phyloP scores from a whole-genome alignment of 2,329 filamentous ascomycete genomes.

The Aspergillus ibericus region DNA sequence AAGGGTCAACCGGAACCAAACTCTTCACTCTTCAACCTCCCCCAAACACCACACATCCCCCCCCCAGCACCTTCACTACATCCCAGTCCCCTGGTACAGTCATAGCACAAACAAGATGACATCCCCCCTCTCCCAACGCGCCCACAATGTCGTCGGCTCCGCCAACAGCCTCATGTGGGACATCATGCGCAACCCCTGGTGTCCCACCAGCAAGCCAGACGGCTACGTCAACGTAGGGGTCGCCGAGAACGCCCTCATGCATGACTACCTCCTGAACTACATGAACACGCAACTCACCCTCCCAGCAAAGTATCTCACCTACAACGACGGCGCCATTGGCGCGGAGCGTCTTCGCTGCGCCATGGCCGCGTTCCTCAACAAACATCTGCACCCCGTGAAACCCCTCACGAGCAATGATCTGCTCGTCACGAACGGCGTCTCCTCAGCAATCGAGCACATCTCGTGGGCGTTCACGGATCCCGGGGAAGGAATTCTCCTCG shows the following conservation, averaged over 20 bases:
- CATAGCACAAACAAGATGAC: background rate
- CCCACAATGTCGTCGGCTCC: background rate
- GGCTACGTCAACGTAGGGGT: constrained; percentile 55
- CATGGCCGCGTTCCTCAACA: constrained; percentile 35
- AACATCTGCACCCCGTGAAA: constrained; percentile 28
- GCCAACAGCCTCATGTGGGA: constrained; percentile 41
- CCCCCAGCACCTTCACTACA: background rate
- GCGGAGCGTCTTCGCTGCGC: constrained; percentile 26
- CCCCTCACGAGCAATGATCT: constrained; percentile 30
- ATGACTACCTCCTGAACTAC: constrained; percentile 46
- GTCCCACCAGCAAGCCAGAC: constrained; percentile 34
- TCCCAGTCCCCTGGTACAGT: too few species aligned
- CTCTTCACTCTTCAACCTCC: background rate
- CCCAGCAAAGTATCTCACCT: constrained; percentile 35
- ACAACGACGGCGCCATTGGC: constrained; percentile 38
- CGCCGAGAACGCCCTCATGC: constrained; percentile 57
- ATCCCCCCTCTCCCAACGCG: background rate
- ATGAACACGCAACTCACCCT: constrained; percentile 40
- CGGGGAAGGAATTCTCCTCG: constrained; percentile 38
- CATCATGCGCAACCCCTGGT: constrained; percentile 48
- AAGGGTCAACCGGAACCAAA: too few species aligned
- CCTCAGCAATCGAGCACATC: constrained; percentile 36
- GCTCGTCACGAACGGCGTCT: constrained; percentile 37
- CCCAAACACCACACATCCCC: background rate
- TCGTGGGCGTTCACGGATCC: constrained; percentile 34